phyloP scores from a whole-genome alignment of 495 filamentous ascomycete species.

The Hyaloscypha hepaticicola region DNA sequence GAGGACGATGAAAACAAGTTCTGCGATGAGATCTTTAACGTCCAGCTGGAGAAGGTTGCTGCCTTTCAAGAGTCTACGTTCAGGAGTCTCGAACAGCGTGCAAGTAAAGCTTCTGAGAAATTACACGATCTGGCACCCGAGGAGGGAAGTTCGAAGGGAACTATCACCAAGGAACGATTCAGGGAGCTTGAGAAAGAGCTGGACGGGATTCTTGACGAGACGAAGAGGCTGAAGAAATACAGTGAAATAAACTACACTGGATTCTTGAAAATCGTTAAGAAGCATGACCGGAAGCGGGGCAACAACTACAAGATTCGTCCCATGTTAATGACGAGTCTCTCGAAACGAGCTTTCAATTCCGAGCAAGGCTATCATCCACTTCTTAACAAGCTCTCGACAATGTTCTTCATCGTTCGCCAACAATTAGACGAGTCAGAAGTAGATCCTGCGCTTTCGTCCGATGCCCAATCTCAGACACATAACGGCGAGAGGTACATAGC shows the following conservation, averaged over 20 bases:
- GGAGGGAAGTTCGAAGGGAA: conserved; percentile 27
- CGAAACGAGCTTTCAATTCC: conserved; percentile 87
- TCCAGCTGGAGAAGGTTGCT: conserved; percentile 93
- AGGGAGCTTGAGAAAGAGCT: conserved; percentile 74
- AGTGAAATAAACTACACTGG: conserved; percentile 96
- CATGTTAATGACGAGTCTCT: conserved; percentile 83
- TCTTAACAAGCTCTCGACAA: conserved; percentile 83
- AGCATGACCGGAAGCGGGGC: conserved; percentile 90
- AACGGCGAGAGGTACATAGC: conserved; percentile 75
- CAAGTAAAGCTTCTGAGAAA: conserved; percentile 58
- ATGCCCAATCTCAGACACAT: conserved; percentile 41
- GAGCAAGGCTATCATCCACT: conserved; percentile 87
- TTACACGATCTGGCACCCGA: conserved; percentile 53
- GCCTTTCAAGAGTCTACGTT: conserved; percentile 79
- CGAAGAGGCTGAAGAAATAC: conserved; percentile 91
- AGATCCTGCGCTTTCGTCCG: conserved; percentile 29
- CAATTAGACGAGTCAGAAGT: conserved; percentile 56
- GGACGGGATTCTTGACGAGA: conserved; percentile 83
- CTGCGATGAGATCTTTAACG: conserved; percentile 91
- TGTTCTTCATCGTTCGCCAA: conserved; percentile 93
- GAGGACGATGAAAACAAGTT: conserved; percentile 93
- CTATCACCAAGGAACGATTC: conserved; percentile 53
- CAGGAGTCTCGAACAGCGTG: conserved; percentile 66
- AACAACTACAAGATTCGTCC: conserved; percentile 80
- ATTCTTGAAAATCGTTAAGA: conserved; percentile 97